These are phyloP conservation scores for Pascua sp. DNA, from an alignment of 1,284 basidiomycete genomes.

Conservation along the genomic window DNA sequence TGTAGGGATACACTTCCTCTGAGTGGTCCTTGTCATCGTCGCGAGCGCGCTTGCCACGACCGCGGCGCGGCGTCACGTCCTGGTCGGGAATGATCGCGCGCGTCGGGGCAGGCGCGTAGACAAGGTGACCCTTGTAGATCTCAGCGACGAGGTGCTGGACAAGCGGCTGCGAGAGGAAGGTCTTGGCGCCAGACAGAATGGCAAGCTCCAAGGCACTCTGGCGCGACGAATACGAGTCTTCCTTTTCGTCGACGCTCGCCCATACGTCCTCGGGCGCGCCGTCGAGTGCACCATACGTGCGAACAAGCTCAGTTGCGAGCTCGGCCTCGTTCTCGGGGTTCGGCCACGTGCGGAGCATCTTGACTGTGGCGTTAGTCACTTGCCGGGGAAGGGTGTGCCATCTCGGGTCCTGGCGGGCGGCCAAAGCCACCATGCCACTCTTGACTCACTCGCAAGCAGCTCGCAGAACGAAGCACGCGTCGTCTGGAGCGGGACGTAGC, in stretches of 20 bases:
- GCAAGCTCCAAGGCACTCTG: conserved; percentile 77
- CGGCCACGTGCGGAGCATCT: conserved; percentile 71
- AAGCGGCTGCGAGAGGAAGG: conserved; percentile 71
- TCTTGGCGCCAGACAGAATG: conserved; percentile 73
- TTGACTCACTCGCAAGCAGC: conserved; percentile 60
- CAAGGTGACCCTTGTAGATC: conserved; percentile 62
- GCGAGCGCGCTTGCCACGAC: conserved; percentile 7
- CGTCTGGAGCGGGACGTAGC: conserved; percentile 66
- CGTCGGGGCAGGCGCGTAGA: conserved; percentile 56
- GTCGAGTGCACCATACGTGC: conserved; percentile 72
- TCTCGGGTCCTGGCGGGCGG: not conserved
- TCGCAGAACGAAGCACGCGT: conserved; percentile 76
- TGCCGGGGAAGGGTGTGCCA: not conserved
- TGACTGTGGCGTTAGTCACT: conserved; percentile 52
- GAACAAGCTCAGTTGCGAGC: conserved; percentile 70
- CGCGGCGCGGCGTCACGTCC: conserved; percentile 61
- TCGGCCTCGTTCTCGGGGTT: conserved; percentile 58
- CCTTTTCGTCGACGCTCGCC: conserved; percentile 60
- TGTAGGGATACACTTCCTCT: conserved; percentile 59
- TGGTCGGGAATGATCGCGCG: conserved; percentile 71
- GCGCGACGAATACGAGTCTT: conserved; percentile 59
- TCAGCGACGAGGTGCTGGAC: conserved; percentile 78
- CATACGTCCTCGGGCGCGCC: conserved; percentile 69
- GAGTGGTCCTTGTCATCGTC: conserved; percentile 12
- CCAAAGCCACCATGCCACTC: not conserved